Conservation (phyloP, 768 basidiomycete genomes). For the Termitomyces bulborhizus region DNA sequence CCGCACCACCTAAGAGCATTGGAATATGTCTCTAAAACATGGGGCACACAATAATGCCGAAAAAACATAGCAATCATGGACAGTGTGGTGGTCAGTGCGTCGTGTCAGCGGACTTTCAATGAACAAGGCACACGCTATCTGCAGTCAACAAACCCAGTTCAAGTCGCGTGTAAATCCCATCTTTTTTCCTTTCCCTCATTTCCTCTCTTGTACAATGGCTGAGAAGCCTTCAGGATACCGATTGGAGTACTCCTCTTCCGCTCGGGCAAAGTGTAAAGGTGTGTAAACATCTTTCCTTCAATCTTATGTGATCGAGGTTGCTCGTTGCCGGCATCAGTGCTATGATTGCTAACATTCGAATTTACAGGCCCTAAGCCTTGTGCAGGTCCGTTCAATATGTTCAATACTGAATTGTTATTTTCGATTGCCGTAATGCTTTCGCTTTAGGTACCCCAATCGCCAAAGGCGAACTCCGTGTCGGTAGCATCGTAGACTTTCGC, state of each 20-base stretch:
- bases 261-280: constrained; percentile 79
- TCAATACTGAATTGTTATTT: constrained; percentile 6
- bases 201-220: constrained; percentile 25
- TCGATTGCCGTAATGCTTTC: constrained; percentile 9
- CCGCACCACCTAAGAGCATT: no score
- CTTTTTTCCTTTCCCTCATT: constrained; percentile 17
- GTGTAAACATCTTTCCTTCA: constrained; percentile 13
- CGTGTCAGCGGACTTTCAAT: constrained; percentile 41
- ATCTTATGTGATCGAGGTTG: constrained; percentile 10
- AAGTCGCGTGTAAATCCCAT: constrained; percentile 26
- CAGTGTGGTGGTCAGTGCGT: constrained; percentile 35
- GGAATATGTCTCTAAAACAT: not conserved
- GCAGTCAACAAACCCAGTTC: constrained; percentile 21
- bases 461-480: constrained; percentile 72
- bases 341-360: constrained; percentile 14
- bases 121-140: constrained; percentile 16
- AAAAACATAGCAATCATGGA: constrained; percentile 19
- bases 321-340: constrained; percentile 18
- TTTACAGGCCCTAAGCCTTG: constrained; percentile 73
- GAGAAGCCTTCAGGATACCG: constrained; percentile 65
- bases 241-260: constrained; percentile 66
- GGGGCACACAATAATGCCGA: not conserved
- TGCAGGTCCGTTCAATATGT: constrained; percentile 35
- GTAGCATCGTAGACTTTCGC: constrained; percentile 66
- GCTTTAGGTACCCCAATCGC: constrained; percentile 56